A percentile compares a stretch with the other conserved stretches of the same genome.
phyloP scores from a whole-genome alignment of 2,329 filamentous ascomycete species.

The Clathrospora elynae region DNA sequence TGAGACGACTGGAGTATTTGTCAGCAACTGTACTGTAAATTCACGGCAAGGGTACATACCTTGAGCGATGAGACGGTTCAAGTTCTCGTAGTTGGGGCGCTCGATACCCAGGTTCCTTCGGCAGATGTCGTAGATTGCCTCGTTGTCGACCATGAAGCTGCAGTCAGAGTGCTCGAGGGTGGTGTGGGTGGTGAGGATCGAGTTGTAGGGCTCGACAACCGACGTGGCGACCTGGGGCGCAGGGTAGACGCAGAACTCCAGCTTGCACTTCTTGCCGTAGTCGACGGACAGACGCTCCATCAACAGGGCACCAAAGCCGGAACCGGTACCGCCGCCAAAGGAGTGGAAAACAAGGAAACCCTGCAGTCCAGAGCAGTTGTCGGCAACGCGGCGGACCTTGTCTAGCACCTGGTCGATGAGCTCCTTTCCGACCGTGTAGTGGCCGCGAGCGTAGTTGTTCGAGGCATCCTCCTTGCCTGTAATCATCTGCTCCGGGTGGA shows the following conservation, averaged over 20 bases:
- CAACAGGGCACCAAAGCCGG: conserved; percentile 95
- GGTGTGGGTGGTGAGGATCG: conserved; percentile 97
- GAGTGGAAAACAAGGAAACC: conserved; percentile 99
- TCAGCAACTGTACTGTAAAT: conserved; percentile 6
- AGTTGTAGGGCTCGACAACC: conserved; percentile 99
- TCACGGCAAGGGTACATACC: conserved; percentile 58
- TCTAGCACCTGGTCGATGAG: conserved; percentile 97
- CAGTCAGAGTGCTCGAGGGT: conserved; percentile 99
- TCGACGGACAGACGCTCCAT: conserved; percentile 99
- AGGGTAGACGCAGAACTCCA: conserved; percentile 99
- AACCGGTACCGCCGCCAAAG: conserved; percentile 98
- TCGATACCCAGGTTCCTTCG: conserved; percentile 95
- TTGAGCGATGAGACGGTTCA: conserved; percentile 98
- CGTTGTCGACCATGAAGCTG: conserved; percentile 99
- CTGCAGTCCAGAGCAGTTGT: conserved; percentile 97
- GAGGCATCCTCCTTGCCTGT: conserved; percentile 99
- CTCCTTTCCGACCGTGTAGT: conserved; percentile 99
- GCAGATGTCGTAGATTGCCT: conserved; percentile 99
- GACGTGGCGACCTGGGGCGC: conserved; percentile 96
- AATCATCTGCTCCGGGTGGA: conserved; percentile 99
- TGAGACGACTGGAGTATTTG: conserved; percentile 74
- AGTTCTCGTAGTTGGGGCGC: conserved; percentile 97
- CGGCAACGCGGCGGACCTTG: conserved; percentile 93
- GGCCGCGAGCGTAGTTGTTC: conserved; percentile 99
- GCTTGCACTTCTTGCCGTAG: conserved; percentile 99